These are phyloP conservation scores for Aureobasidium sp. DNA, from an alignment of 2,329 filamentous ascomycete genomes.

Conservation along the genomic window DNA sequence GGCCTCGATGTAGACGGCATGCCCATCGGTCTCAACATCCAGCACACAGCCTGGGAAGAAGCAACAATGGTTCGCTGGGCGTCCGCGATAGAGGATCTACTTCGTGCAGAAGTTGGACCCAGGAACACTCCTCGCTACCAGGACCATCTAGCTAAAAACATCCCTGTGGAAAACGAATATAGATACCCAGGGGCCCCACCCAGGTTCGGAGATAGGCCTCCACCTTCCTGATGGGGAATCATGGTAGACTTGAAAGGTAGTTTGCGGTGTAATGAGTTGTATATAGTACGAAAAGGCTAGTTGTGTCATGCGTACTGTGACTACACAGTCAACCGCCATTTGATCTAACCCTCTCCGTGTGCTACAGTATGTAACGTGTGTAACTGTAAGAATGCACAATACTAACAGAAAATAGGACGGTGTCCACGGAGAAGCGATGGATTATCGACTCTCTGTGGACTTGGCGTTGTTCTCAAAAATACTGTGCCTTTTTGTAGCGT, in stretches of 20 bases:
- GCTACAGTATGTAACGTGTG: too few species aligned
- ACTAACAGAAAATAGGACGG: too few species aligned
- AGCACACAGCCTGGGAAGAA: constrained; percentile 27
- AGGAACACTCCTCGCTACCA: constrained; percentile 20
- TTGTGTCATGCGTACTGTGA: too few species aligned
- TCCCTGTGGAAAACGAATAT: constrained; percentile 20
- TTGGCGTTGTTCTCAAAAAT: too few species aligned
- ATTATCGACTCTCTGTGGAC: too few species aligned
- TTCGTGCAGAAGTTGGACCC: constrained; percentile 13
- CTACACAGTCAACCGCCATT: too few species aligned
- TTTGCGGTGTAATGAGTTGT: too few species aligned
- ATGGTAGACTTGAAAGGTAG: too few species aligned
- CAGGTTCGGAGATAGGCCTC: constrained; percentile 9
- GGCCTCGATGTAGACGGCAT: constrained; percentile 41
- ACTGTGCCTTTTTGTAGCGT: too few species aligned
- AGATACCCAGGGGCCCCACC: constrained; percentile 7
- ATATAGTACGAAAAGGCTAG: too few species aligned
- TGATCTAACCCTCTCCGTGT: neutral
- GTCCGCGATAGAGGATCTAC: constrained; percentile 35
- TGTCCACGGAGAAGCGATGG: too few species aligned
- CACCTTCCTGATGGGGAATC: neutral
- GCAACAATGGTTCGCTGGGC: constrained; percentile 29
- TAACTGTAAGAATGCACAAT: too few species aligned
- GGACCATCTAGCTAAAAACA: constrained; percentile 25
- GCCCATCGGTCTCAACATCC: constrained; percentile 54